Conservation (phyloP, 169 alveolate species). For the Cryptosporidium andersoni region DNA sequence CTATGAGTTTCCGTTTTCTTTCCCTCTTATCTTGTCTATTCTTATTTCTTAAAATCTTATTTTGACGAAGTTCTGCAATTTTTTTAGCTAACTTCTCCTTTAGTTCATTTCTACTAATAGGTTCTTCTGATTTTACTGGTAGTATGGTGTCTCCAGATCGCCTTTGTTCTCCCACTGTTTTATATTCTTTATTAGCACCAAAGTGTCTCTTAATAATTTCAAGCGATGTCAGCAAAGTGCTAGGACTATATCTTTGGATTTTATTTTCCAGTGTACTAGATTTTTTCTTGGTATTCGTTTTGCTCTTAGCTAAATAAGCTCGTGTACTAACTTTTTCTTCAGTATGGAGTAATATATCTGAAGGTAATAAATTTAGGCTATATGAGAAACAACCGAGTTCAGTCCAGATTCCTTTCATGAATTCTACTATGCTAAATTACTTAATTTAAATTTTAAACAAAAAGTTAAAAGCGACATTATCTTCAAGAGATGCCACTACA, state of each 20-base stretch:
- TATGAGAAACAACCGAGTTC: conserved; percentile 48
- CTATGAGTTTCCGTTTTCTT: neutral
- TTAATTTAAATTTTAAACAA: too few species aligned
- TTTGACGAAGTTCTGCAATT: conserved; percentile 35
- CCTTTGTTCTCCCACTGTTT: too few species aligned
- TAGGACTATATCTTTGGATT: conserved; percentile 22
- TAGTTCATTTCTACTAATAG: conserved; percentile 43
- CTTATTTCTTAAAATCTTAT: neutral
- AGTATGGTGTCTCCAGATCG: neutral
- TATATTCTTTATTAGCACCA: neutral
- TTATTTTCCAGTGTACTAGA: neutral
- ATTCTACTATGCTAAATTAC: neutral
- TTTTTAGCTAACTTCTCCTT: conserved; percentile 34
- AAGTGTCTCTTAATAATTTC: conserved; percentile 21
- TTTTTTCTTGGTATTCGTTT: neutral
- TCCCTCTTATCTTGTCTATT: conserved; percentile 3
- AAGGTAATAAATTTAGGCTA: conserved; percentile 18
- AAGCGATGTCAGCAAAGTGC: conserved; percentile 21
- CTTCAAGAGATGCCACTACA: too few species aligned
- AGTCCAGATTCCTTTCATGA: conserved; percentile 11
- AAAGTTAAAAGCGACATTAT: too few species aligned
- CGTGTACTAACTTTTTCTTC: neutral
- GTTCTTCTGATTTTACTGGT: neutral
- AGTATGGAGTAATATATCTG: conserved; percentile 22
- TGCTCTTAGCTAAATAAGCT: too few species aligned